Evolutionary conservation across 345 rosid species (phyloP).

Genomic region (Arabis hirsuta): DNA sequence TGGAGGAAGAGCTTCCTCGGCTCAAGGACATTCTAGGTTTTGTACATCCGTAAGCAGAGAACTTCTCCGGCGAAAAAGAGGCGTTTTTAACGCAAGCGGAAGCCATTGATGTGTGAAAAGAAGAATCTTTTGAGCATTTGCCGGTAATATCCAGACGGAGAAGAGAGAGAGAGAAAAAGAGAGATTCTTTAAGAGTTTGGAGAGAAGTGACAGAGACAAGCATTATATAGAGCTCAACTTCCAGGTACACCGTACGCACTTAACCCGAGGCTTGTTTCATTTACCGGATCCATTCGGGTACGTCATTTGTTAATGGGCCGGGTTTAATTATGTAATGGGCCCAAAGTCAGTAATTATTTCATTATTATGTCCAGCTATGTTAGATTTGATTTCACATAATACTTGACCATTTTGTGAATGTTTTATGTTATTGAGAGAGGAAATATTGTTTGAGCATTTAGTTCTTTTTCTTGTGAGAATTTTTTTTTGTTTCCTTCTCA

Average conservation of each 20-base stretch:
- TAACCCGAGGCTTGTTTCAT: too few species aligned
- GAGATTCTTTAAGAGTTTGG: conserved; percentile 24
- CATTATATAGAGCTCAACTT: conserved; percentile 31
- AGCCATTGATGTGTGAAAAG: conserved; percentile 51
- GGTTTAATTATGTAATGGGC: background rate
- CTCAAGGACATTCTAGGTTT: conserved; percentile 62
- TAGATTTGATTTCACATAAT: background rate
- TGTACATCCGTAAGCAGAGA: conserved; percentile 60
- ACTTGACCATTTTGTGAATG: background rate
- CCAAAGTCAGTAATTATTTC: background rate
- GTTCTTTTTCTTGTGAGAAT: background rate
- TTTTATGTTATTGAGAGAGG: background rate
- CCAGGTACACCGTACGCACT: conserved; percentile 36
- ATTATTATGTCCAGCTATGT: too few species aligned
- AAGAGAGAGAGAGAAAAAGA: background rate
- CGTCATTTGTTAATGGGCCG: conserved; percentile 7
- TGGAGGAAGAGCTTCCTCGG: conserved; percentile 39
- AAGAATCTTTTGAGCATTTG: conserved; percentile 9
- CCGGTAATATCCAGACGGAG: background rate
- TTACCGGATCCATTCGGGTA: conserved; percentile 6
- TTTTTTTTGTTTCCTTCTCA: background rate
- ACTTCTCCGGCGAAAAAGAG: conserved; percentile 61
- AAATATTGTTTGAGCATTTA: background rate
- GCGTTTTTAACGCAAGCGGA: conserved; percentile 86
- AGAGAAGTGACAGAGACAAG: conserved; percentile 34